Base-by-base conservation (phyloP, 2,329 filamentous ascomycete genomes). In the Phialophora expanda region DNA sequence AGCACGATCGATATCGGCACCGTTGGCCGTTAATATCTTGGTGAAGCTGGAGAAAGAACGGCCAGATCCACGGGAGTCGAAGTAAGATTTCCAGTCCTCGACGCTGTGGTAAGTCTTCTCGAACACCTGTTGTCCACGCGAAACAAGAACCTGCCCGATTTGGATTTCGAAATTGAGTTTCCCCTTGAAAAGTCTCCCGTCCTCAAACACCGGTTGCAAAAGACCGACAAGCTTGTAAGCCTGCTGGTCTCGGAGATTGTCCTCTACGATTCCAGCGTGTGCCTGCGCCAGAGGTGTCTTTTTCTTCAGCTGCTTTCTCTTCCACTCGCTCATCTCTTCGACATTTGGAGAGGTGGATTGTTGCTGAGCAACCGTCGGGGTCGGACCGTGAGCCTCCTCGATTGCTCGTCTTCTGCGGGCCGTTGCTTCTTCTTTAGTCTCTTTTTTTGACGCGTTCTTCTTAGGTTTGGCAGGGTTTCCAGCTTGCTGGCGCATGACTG, bases 1-100 rank as follows among this genome's bases (percentile, higher is more conserved):
- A 6, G 79, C 72, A 56, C 76, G 69, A 61, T 82, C 78, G 54
- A 80, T 67, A 60, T 81, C 80, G 2, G 71, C 69, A 12, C 78
- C 77, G n/a, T 76, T 77, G 0, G 74, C 73, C n/a, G 79, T 80
- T 17, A 81, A 62, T 51, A 74, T 73, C 51, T 75, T 74, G 41
- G 76, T 73, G 61, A 81, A 80, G 7, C 71, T 74, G 1, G 76
- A 76, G 7, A 71, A 73, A 1, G 59, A 59, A 28, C 34, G 62
- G n/a, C 44, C 28, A 4, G 34, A 32, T 28, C 38, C 50, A 9
- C 64, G 54, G n/a, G 54, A 28, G 24, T 75, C 73, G 55, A 81
- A 80, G 1, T 77, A 65, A 11, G 61, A 65, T 22, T 71, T 70
- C 77, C 77, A 77, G 56, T 73, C 70, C 6, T 71, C 71, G 4